These are phyloP conservation scores for Penicillium canescens DNA, from an alignment of 495 filamentous ascomycete genomes.

Conservation along the genomic window DNA sequence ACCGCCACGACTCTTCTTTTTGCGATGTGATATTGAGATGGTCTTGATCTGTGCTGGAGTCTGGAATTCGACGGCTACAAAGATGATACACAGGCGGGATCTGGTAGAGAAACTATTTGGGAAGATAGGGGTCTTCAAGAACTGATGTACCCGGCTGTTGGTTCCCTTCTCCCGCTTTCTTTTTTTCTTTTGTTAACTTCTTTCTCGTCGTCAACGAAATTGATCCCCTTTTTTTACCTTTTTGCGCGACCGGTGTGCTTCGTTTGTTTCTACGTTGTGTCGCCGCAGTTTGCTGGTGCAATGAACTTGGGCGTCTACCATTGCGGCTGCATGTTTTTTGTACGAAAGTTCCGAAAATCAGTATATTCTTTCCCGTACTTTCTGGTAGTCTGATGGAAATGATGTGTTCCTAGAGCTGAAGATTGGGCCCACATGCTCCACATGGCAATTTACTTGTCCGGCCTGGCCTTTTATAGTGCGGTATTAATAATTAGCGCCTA, in stretches of 20 bases:
- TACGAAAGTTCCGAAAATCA: slow-evolving; percentile 25
- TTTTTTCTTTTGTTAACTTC: slow-evolving; percentile 18
- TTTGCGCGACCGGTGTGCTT: slow-evolving; percentile 19
- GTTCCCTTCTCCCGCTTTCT: slow-evolving; percentile 24
- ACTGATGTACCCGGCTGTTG: slow-evolving; percentile 27
- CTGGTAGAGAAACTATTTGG: slow-evolving; percentile 34
- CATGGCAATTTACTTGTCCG: slow-evolving; percentile 3
- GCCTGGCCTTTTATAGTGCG: not conserved
- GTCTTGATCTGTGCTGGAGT: slow-evolving; percentile 42
- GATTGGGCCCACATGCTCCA: slow-evolving; percentile 6
- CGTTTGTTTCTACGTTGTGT: slow-evolving; percentile 18
- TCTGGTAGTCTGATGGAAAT: not conserved
- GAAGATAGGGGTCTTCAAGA: slow-evolving; percentile 19
- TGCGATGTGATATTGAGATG: slow-evolving; percentile 45
- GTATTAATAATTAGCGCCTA: not conserved
- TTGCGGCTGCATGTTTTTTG: slow-evolving; percentile 20
- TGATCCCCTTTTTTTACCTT: slow-evolving; percentile 29
- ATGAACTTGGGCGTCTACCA: slow-evolving; percentile 26
- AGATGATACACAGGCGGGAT: slow-evolving; percentile 43
- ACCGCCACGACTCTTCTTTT: slow-evolving; percentile 44
- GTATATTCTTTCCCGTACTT: slow-evolving; percentile 14
- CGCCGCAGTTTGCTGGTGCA: slow-evolving; percentile 23
- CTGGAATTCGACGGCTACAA: slow-evolving; percentile 40
- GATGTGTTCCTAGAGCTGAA: too few species aligned
- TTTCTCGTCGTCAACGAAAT: slow-evolving; percentile 33